phyloP scores from a whole-genome alignment of 2,329 filamentous ascomycete species.

The Knufia petricola region DNA sequence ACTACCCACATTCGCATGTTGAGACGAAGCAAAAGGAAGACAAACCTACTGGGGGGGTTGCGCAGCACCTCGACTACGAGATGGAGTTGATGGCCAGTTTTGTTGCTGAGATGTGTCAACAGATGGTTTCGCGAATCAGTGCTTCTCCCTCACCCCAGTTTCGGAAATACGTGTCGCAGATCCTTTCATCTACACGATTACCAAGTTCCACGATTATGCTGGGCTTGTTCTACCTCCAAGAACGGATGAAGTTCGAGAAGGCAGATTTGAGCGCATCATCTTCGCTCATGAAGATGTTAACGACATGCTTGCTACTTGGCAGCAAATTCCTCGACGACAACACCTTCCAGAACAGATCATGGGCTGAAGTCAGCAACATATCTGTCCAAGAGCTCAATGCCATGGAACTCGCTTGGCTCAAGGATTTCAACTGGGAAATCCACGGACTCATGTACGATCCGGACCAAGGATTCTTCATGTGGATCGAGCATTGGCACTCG shows the following conservation, averaged over 20 bases:
- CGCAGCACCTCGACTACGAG: constrained; percentile 90
- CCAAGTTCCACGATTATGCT: constrained; percentile 86
- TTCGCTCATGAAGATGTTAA: constrained; percentile 79
- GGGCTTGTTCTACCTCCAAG: constrained; percentile 80
- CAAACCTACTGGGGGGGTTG: constrained; percentile 72
- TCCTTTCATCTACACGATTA: constrained; percentile 78
- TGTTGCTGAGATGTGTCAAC: constrained; percentile 77
- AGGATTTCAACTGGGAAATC: constrained; percentile 70
- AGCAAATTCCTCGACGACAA: constrained; percentile 97
- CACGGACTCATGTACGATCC: constrained; percentile 75
- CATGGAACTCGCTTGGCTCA: constrained; percentile 80
- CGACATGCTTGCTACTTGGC: constrained; percentile 71
- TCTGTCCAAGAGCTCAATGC: constrained; percentile 72
- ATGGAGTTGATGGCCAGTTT: constrained; percentile 95
- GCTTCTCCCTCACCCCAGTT: constrained; percentile 61
- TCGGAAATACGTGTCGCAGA: constrained; percentile 84
- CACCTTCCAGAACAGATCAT: constrained; percentile 93
- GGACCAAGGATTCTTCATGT: constrained; percentile 56
- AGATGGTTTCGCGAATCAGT: constrained; percentile 55
- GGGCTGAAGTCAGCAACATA: constrained; percentile 91
- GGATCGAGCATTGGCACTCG: constrained; percentile 57
- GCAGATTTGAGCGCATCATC: constrained; percentile 51
- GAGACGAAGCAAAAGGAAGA: constrained; percentile 47
- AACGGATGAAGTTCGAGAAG: constrained; percentile 64
- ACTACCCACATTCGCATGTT: constrained; percentile 25